Evolutionary conservation across 1,284 basidiomycete species (phyloP).

Genomic region (Ceratobasidium sp.): DNA sequence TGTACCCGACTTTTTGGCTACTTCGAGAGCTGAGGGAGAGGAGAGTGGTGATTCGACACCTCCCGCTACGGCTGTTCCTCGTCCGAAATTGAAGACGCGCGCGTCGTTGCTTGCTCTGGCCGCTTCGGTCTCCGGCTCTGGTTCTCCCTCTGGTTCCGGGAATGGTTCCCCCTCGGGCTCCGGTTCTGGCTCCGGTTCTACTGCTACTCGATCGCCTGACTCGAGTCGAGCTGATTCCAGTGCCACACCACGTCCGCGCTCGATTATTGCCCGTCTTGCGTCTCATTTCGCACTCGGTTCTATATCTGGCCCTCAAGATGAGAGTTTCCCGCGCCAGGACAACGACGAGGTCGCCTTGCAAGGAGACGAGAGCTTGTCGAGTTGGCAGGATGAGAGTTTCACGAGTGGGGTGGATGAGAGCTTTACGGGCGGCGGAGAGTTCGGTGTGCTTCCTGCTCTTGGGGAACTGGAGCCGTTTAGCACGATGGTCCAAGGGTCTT

Average conservation of each 20-base stretch:
- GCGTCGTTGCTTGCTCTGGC: conserved; percentile 23
- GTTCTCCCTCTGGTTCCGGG: no score
- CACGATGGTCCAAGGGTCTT: background rate
- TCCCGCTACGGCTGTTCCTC: background rate
- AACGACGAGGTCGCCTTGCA: no score
- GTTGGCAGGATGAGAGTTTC: no score
- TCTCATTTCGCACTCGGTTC: background rate
- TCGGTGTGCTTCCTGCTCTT: background rate
- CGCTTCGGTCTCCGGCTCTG: background rate
- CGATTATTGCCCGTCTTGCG: conserved; percentile 12
- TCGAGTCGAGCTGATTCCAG: no score
- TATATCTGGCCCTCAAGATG: no score
- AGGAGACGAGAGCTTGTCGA: no score
- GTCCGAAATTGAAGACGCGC: conserved; percentile 20
- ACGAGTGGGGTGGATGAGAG: conserved; percentile 2
- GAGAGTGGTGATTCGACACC: background rate
- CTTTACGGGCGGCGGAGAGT: conserved; percentile 5
- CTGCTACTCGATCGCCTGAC: no score
- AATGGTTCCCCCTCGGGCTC: background rate
- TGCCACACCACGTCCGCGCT: background rate
- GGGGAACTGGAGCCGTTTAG: conserved; percentile 6
- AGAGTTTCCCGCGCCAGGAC: no score
- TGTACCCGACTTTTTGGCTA: conserved; percentile 29
- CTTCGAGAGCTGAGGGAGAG: conserved; percentile 2
- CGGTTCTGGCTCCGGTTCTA: no score